Percentiles rank a stretch among this genome's conserved stretches.
Conservation (phyloP, 202 grass and related monocot species). For the Saccharum hybrid region DNA sequence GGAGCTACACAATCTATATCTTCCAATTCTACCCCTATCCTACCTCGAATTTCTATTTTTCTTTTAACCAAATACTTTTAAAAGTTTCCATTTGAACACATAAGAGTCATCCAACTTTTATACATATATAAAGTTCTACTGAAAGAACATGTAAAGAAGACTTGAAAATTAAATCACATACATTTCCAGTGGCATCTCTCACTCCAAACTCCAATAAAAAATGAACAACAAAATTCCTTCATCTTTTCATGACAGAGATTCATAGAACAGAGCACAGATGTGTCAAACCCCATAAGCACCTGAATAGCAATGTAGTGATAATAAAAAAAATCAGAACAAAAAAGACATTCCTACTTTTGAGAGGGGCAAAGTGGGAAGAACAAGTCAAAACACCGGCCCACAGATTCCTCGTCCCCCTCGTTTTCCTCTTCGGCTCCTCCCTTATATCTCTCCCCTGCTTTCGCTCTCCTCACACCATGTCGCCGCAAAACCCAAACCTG, state of each 20-base stretch:
- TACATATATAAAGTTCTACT: neutral
- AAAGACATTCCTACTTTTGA: neutral
- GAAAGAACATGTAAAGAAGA: neutral
- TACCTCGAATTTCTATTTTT: neutral
- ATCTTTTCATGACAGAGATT: no score
- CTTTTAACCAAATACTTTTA: neutral
- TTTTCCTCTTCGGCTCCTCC: slow-evolving; percentile 19
- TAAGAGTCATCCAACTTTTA: neutral
- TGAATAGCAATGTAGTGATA: no score
- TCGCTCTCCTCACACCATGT: slow-evolving; percentile 41
- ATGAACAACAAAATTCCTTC: neutral
- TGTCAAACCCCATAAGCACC: no score
- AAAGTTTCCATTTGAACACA: no score
- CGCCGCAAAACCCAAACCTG: slow-evolving; percentile 31
- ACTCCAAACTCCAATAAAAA: neutral
- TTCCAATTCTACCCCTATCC: neutral
- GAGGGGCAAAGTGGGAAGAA: slow-evolving; percentile 44
- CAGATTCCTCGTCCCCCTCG: neutral
- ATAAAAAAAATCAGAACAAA: slow-evolving; percentile 4
- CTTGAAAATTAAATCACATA: neutral
- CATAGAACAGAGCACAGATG: no score
- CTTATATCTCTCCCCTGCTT: slow-evolving; percentile 43
- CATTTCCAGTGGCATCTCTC: neutral
- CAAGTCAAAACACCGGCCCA: slow-evolving; percentile 21
- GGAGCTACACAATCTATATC: neutral